Evolutionary conservation across 208 protist species (phyloP).

Genomic region (Leishmania guyanensis): DNA sequence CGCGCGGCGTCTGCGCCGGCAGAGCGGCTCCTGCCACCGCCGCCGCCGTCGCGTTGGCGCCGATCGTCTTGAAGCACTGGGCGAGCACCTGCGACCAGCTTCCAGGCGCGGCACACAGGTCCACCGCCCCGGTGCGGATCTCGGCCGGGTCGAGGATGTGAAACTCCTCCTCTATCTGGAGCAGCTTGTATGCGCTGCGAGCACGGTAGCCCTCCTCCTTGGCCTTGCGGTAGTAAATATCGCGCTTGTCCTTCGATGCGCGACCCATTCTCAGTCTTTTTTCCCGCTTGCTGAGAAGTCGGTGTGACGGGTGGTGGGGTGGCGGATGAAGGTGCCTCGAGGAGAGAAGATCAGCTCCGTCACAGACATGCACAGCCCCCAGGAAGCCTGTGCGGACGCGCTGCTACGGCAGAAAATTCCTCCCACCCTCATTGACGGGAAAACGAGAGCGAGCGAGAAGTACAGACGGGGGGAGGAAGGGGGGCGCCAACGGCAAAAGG

Average conservation of each 20-base stretch:
- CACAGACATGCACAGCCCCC: neutral
- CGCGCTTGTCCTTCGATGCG: slow-evolving; percentile 97
- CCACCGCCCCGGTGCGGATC: slow-evolving; percentile 95
- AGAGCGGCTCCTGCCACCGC: neutral
- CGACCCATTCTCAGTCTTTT: slow-evolving; percentile 75
- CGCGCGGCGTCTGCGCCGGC: slow-evolving; percentile 17
- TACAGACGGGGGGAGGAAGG: neutral
- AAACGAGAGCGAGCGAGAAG: too few species aligned
- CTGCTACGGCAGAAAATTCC: neutral
- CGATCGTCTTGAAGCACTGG: slow-evolving; percentile 33
- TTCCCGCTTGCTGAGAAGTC: neutral
- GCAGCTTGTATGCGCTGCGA: slow-evolving; percentile 99
- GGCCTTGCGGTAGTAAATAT: slow-evolving; percentile 99
- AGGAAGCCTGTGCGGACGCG: neutral
- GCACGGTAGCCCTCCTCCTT: slow-evolving; percentile 99
- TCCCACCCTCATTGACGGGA: too few species aligned
- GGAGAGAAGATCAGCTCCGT: neutral
- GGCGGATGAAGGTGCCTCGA: neutral
- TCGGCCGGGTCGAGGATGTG: slow-evolving; percentile 88
- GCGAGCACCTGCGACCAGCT: slow-evolving; percentile 95
- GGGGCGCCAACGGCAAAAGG: too few species aligned
- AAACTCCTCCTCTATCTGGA: slow-evolving; percentile 99
- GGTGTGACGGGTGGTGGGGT: neutral
- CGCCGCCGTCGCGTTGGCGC: neutral
- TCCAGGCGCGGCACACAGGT: slow-evolving; percentile 98